Evolutionary conservation across 306 rosid genomes (phyloP).

Genomic region (Castanopsis chinensis): DNA sequence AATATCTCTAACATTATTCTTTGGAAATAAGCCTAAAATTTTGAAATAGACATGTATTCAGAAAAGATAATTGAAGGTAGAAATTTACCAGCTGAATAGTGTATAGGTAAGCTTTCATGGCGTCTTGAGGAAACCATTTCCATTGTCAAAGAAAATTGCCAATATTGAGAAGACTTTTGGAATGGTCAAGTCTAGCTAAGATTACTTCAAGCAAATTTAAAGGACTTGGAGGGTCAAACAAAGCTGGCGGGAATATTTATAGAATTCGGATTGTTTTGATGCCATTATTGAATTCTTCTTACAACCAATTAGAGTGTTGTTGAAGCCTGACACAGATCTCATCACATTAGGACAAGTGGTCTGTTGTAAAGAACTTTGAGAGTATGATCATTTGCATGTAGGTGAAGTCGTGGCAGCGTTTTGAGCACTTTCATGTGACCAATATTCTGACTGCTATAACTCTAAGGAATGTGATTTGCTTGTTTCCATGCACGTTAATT

Average conservation of each 20-base stretch:
- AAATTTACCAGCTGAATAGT: constrained; percentile 23
- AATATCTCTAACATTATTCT: too few species aligned
- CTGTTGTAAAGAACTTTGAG: background rate
- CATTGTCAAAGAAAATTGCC: background rate
- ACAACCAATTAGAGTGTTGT: background rate
- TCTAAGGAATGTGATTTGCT: background rate
- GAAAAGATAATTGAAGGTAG: background rate
- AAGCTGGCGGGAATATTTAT: background rate
- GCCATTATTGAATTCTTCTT: background rate
- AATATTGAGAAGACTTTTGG: background rate
- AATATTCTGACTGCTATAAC: background rate
- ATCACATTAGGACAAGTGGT: constrained; percentile 6
- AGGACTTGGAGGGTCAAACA: background rate
- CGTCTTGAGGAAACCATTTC: constrained; percentile 28
- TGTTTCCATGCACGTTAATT: background rate
- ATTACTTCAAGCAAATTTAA: background rate
- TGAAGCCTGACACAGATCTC: background rate
- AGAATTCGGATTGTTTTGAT: background rate
- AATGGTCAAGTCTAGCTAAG: background rate
- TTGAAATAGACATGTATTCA: too few species aligned
- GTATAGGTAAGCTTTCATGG: constrained; percentile 29
- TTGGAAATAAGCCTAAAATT: too few species aligned
- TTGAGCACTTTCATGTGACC: background rate
- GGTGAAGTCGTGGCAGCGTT: constrained; percentile 22
- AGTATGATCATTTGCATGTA: constrained; percentile 2